Evolutionary conservation across 805 yeast genomes (phyloP), one percentile per base, ranked within the genome.

Genomic region (Yarrowia sp.): DNA sequence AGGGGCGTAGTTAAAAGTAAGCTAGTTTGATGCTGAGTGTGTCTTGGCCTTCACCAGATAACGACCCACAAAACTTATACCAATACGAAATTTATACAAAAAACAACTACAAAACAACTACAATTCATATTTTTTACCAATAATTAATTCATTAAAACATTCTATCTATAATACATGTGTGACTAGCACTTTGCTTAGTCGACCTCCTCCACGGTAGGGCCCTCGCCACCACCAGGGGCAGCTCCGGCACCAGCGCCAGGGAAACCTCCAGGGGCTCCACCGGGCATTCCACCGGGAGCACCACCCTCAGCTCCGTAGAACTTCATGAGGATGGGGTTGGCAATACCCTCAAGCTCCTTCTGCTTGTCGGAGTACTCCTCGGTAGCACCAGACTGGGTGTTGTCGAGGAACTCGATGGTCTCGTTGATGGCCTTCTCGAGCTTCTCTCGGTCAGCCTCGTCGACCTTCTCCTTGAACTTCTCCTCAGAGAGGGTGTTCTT

Each of bases 241-340:
- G 71, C 70, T 46, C 72, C 72, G 36, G 80, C 83, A 50, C 77
- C 70, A 22, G 56, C 67, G 8, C 56, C 67, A 5, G 80, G 84
- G 70, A 82, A 81, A 74, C 86, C 91, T 77, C 92, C 92, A 74
- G 85, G 40, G 19, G 40, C 53, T 48, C 52, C 52, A 14, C 36
- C 86, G 74, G 87, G 85, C 75, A 84, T 84, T 73, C 84, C 87
- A 73, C 85, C 86, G 75, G 87, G 87, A 70, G 85, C 86, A 69
- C 82, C 87, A 75, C 86, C 87, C 71, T 81, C 82, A 63, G 74
- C 77, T 82, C 90, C 94, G 88, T 92, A 92, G 85, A 94, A 91
- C 85, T 92, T 91, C 80, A 91, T 86, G 90, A 92, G 89, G 82
- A 92, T 90, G 81, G 97, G 97, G 86, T 92, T 92, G 75, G 97